Evolutionary conservation across 306 rosid species (phyloP).

Genomic region (Pterocarpus santalinus): DNA sequence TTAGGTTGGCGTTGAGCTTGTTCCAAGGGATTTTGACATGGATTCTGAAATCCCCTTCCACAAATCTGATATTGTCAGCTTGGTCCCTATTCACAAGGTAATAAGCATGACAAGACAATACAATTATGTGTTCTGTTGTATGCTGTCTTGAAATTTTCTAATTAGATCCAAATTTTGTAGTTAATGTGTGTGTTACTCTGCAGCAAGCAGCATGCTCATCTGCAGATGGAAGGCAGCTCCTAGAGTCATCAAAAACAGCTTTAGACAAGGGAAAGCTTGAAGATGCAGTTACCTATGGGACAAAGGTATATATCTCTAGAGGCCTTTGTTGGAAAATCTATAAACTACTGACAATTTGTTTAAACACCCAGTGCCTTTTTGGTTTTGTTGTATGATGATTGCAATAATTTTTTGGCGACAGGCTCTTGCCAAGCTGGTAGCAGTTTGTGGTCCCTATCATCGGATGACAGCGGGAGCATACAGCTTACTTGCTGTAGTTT

Average conservation of each 20-base stretch:
- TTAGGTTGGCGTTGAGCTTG: constrained; percentile 87
- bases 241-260: constrained; percentile 98
- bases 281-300: constrained; percentile 86
- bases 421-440: constrained; percentile 93
- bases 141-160: constrained; percentile 11
- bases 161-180: constrained; percentile 42
- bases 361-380: constrained; percentile 28
- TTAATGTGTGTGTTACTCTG: constrained; percentile 46
- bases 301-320: constrained; percentile 64
- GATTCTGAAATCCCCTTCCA: constrained; percentile 78
- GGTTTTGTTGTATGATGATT: constrained; percentile 8
- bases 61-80: constrained; percentile 77
- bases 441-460: constrained; percentile 95
- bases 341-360: constrained; percentile 34
- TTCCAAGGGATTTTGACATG: constrained; percentile 89
- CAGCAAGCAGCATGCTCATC: constrained; percentile 99
- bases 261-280: constrained; percentile 95
- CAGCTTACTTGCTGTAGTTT: constrained; percentile 88
- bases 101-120: constrained; percentile 36
- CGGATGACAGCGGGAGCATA: constrained; percentile 96
- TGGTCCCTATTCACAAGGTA: constrained; percentile 92
- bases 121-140: constrained; percentile 10
- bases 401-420: constrained; percentile 49
- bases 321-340: constrained; percentile 23
- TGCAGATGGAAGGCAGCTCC: constrained; percentile 97